These are phyloP conservation scores for Xylariaceae sp. DNA, from an alignment of 2,329 filamentous ascomycete species.

Conservation along the genomic window DNA sequence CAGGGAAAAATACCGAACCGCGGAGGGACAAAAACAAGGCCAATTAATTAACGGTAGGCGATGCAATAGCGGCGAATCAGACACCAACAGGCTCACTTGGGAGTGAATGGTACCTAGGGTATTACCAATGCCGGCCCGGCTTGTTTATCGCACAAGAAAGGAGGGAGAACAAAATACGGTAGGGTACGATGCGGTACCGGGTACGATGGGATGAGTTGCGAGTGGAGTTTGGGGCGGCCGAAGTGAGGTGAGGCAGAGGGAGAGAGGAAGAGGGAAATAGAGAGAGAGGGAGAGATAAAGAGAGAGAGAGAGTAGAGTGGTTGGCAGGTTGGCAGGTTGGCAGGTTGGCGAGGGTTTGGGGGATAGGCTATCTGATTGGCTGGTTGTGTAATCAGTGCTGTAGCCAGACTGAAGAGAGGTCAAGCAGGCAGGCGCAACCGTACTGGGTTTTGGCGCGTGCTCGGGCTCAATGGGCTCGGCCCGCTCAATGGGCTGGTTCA, in stretches of 20 bases:
- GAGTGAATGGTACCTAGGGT: neutral
- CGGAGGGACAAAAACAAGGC: neutral
- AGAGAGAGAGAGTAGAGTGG: neutral
- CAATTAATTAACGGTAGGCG: neutral
- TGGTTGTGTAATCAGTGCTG: neutral
- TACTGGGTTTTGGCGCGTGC: no score
- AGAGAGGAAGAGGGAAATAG: slow-evolving; percentile 1
- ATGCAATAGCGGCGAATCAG: neutral
- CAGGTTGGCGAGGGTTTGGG: neutral
- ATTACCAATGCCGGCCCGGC: neutral
- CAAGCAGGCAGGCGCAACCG: no score
- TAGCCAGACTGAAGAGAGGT: neutral
- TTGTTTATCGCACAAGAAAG: neutral
- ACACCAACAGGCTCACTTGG: neutral
- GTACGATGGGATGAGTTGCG: neutral
- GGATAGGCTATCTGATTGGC: neutral
- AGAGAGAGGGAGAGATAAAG: slow-evolving; percentile 1
- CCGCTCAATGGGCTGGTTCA: no score
- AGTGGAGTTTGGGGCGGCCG: neutral
- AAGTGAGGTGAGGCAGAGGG: slow-evolving; percentile 6
- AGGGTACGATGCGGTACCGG: neutral
- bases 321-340: neutral
- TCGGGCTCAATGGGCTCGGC: no score
- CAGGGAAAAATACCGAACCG: slow-evolving; percentile 8
- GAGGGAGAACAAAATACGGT: neutral